Conservation (phyloP, 148 eudicot genomes). For the Fagopyrum homotropicum region DNA sequence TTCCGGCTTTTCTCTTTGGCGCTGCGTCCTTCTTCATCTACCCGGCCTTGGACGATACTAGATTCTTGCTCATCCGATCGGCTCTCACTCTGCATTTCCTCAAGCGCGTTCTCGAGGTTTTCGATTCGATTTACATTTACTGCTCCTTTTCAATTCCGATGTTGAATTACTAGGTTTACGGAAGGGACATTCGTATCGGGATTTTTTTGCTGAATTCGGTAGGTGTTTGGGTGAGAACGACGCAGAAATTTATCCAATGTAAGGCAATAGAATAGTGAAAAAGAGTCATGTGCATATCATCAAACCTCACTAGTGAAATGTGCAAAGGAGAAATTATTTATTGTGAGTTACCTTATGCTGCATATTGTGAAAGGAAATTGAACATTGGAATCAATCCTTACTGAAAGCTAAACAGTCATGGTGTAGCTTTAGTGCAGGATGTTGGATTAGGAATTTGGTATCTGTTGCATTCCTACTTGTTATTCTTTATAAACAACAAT, state of each 20-base stretch:
- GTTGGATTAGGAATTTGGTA: not conserved
- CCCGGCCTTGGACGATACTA: constrained; percentile 23
- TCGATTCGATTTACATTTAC: too few relatives aligned
- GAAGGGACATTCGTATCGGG: not conserved
- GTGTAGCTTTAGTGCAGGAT: not conserved
- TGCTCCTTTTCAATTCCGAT: not conserved
- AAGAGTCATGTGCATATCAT: not conserved
- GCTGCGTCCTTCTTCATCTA: constrained; percentile 22
- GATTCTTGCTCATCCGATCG: constrained; percentile 31
- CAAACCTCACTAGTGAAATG: not conserved
- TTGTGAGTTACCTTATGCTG: not conserved
- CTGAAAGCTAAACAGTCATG: not conserved
- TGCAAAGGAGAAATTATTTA: not conserved
- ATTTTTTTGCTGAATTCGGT: not conserved
- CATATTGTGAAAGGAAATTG: not conserved
- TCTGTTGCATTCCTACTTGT: not conserved
- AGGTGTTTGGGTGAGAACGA: not conserved
- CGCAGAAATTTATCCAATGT: not conserved
- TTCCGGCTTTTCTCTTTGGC: constrained; percentile 37
- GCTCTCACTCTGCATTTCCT: constrained; percentile 40
- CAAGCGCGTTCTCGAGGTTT: constrained; percentile 45
- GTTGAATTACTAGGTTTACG: not conserved
- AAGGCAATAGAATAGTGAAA: not conserved
- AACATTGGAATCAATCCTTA: too few relatives aligned
- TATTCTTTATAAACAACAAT: too few relatives aligned